These are phyloP conservation scores for Plasmodium sp. DNA, from an alignment of 169 alveolate genomes.

Conservation along the genomic window DNA sequence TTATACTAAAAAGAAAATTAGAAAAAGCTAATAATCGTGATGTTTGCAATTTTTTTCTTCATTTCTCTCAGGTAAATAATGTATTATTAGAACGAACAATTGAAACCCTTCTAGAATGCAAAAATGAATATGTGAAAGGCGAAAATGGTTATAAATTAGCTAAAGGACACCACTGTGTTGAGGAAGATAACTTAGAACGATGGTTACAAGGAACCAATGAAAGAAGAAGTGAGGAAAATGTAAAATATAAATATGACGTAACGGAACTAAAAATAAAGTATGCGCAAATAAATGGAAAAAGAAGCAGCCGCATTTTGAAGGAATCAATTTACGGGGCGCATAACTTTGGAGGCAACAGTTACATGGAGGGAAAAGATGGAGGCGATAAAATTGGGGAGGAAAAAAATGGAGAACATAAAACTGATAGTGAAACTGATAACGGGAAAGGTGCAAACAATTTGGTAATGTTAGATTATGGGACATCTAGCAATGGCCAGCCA, in stretches of 20 bases:
- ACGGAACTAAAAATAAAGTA: background rate
- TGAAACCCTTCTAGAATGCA: background rate
- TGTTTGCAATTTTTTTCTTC: background rate
- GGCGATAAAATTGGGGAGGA: background rate
- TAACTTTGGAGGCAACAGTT: background rate
- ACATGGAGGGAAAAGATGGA: background rate
- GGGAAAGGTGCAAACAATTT: background rate
- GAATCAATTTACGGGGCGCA: background rate
- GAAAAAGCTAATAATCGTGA: background rate
- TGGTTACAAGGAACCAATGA: background rate
- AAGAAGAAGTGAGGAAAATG: background rate
- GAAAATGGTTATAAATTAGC: background rate
- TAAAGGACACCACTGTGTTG: background rate
- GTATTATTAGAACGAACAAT: background rate
- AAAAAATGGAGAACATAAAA: background rate
- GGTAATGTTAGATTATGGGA: background rate
- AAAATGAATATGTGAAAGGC: background rate
- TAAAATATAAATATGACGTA: background rate
- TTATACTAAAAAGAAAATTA: background rate
- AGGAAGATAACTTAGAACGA: background rate
- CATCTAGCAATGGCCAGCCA: background rate
- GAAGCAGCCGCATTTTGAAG: background rate
- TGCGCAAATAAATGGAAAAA: background rate
- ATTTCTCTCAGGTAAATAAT: background rate
- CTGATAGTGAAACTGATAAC: background rate